Evolutionary conservation across 352 stramenopile genomes (phyloP), one percentile per base, ranked within the genome.

Genomic region (Phytopythium kandeliae): DNA sequence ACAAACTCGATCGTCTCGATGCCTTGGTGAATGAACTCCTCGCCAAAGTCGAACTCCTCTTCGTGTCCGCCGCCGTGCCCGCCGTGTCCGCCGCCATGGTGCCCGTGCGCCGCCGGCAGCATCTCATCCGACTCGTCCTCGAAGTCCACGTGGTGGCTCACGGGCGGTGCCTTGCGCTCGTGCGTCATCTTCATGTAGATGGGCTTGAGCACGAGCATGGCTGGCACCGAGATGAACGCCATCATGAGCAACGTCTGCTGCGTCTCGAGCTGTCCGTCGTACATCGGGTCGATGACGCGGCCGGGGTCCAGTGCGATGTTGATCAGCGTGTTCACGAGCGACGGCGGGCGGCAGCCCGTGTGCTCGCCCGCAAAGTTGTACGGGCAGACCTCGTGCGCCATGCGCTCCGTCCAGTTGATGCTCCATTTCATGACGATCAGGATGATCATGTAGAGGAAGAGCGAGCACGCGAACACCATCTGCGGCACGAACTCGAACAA

Each of bases 1-100:
- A 99, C 96, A 59, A 99, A 99, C 76, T 99, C 97, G 61, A 99
- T 99, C 25, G 97, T 99, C 78, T 99, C 96, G 70, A 99, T 99
- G 28, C 78, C 95, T 65, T 99, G 96, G 78, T 99, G 97, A 58
- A 99, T 99, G 28, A 99, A 71, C 44, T 98, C 89, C 72, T 99
- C 97, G 33, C 92, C 94, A 65, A 99, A 98, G 34, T 95, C 78
- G 63, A 98, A 95, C 48, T 97, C 86, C 25, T 96, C 81, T 13
- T 63, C 72, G 24, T 80, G 71, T 22, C 67, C 61, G n/a, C 63
- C 61, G 24, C 73, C 67, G 42, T 69, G 61, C n/a, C n/a, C n/a
- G 26, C 63, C 67, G 16, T 57, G 58, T 45, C 71, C 65, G 15
- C 70, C 74, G 37, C 82, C 58, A 26, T 69, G 59, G 49, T 85